Conservation (phyloP, 108 stramenopile species). For the Nannochloropsis oceanica region DNA sequence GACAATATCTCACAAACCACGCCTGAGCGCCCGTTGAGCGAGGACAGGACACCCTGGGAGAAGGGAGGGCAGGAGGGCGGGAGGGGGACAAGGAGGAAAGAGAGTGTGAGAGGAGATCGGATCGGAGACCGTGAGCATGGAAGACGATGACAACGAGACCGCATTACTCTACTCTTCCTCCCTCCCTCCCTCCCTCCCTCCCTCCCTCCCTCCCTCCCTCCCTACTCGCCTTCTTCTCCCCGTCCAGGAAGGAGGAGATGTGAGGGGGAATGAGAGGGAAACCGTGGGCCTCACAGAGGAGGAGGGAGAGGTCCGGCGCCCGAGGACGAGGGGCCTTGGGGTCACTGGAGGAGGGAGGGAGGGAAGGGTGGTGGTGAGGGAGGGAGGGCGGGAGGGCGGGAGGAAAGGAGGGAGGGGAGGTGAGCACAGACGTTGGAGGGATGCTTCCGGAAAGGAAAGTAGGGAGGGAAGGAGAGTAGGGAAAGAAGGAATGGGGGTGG, state of each 20-base stretch:
- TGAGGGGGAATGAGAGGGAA: slow-evolving; percentile 16
- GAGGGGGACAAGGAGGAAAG: too few relatives aligned
- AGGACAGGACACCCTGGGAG: not conserved
- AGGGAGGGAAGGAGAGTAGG: too few relatives aligned
- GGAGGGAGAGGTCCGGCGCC: slow-evolving; percentile 2
- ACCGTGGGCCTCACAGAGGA: slow-evolving; percentile 27
- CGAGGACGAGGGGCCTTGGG: slow-evolving; percentile 2
- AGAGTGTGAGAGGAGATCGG: too few relatives aligned
- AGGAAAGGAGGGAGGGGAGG: too few relatives aligned
- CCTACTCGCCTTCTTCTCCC: not conserved
- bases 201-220: not conserved
- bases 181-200: not conserved
- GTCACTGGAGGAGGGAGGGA: slow-evolving; percentile 14
- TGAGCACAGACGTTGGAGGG: too few relatives aligned
- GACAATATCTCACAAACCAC: not conserved
- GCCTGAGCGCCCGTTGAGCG: not conserved
- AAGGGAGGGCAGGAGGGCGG: not conserved
- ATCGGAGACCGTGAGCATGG: too few relatives aligned
- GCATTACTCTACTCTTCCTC: too few relatives aligned
- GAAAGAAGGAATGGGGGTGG: too few relatives aligned
- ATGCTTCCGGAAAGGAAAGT: too few relatives aligned
- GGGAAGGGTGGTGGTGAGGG: slow-evolving; percentile 22
- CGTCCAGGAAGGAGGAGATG: slow-evolving; percentile 1
- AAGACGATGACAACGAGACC: too few relatives aligned
- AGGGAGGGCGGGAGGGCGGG: not conserved